Base-by-base conservation (phyloP, 176 grass and related monocot genomes). In the Coix lacrymajobi region DNA sequence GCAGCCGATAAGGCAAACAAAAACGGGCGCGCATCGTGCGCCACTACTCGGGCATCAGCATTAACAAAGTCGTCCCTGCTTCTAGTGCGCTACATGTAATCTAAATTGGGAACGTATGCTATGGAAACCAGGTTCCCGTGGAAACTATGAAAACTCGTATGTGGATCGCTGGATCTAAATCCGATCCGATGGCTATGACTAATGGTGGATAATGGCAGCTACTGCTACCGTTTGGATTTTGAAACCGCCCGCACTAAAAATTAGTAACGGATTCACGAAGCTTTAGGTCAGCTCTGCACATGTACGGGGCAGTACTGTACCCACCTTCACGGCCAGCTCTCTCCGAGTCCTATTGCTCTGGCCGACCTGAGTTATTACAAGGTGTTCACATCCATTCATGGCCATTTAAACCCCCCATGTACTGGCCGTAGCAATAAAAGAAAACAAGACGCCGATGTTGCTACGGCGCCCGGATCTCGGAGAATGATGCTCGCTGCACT, bases 301-400 rank as follows among this genome's bases (percentile, higher is more conserved):
- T 77, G 70, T 60, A 28, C 13, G 1, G 58, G 20, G 51, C 1
- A 52, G 57, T 26, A 24, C 48, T n/a, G 20, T 4, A 57, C 52
- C 51, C 20, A 57, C 22, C 22, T 57, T 57, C 52, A 56, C 20
- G 51, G 7, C 51, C 51, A 54, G 48, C 45, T 17, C 16, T 52
- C 49, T 1, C 46, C 3, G 46, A 49, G 16, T 11, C 41, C 49
- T 52, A 33, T 81, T 70, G 20, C 61, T 71, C 71, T 20, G 17
- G 37, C 63, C 87, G 82, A 70, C 71, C 63, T 20, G 41, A 64
- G 65, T 64, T 70, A 81, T 41, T 75, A 60, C 63, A 75, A 24
- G 25, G 7, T 46, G 51, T 33, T 51, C 52, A 5, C 37, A 33
- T 44, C 17, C 72, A 72, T 86, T 86, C 26, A 82, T 78, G 70